Percentiles rank a stretch among this genome's conserved stretches.
These are phyloP conservation scores for Hyparrhenia diplandra DNA, from an alignment of 176 grass and related monocot species.

Conservation along the genomic window DNA sequence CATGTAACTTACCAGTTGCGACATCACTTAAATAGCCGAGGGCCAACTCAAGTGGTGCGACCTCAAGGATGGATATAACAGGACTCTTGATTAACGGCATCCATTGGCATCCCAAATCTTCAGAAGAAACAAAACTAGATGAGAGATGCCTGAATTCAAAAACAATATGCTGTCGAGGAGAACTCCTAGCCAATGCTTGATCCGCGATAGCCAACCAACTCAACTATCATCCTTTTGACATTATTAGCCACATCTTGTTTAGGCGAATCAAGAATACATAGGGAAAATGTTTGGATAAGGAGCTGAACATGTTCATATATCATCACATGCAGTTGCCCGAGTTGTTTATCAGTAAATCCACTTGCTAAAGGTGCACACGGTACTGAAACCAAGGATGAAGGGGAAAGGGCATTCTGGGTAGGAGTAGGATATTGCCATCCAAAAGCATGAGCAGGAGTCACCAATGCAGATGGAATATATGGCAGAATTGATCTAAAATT, in stretches of 20 bases:
- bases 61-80: conserved; percentile 79
- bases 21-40: conserved; percentile 75
- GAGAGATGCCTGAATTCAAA: conserved; percentile 51
- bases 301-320: conserved; percentile 90
- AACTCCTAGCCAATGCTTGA: conserved; percentile 55
- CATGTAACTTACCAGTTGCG: conserved; percentile 42
- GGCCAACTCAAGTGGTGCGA: conserved; percentile 56
- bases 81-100: conserved; percentile 57
- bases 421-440: conserved; percentile 49
- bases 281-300: conserved; percentile 84
- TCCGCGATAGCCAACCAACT: conserved; percentile 70
- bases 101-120: conserved; percentile 45
- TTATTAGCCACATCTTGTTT: conserved; percentile 61
- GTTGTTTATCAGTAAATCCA: conserved; percentile 75
- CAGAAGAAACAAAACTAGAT: conserved; percentile 33
- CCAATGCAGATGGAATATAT: conserved; percentile 30
- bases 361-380: conserved; percentile 36
- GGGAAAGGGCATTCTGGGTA: conserved; percentile 24
- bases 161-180: conserved; percentile 39
- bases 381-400: conserved; percentile 21
- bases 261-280: conserved; percentile 71
- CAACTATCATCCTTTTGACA: conserved; percentile 76
- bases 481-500: conserved; percentile 59
- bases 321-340: conserved; percentile 73
- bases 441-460: conserved; percentile 20